Base-by-base conservation (phyloP, 441 rosid species). In the Heliophila coronopifolia region DNA sequence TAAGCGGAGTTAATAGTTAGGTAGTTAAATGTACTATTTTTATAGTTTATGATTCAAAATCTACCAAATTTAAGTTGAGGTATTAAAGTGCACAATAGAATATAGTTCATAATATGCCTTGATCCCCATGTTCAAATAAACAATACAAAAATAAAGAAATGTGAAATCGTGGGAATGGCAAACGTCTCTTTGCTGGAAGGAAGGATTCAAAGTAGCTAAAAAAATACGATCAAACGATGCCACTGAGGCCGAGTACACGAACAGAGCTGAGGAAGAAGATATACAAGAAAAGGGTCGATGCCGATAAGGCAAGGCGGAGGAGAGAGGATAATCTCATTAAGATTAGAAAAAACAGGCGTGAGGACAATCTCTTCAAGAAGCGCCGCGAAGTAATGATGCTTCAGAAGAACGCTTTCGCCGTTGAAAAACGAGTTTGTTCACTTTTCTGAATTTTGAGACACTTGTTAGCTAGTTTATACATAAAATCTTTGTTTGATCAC, bases 281-380 rank as follows among this genome's bases (percentile, higher is more conserved):
- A 41, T 80, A 80, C 79, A 80, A 80, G 56, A 71, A 74, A 7
- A 80, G 83, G 0, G 83, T 80, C 39, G 86, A 80, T 25, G 86
- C 81, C 25, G 86, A 80, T 25, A 83, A 80, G 50, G 81, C 80
- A 11, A 72, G 86, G 40, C 68, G 86, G 72, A 49, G 86, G 61
- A 73, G 86, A 54, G 86, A 80, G 50, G 86, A 80, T 75, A 77
- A 80, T 49, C 67, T 75, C 77, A 79, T 80, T 30, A 83, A 77
- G 83, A 80, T 80, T 73, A 63, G 86, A 48, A 77, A 77, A 72
- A 75, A 62, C 68, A 80, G 77, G 65, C 77, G 86, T 12, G 87
- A 80, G 61, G 87, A 80, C 35, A 80, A 69, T 68, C 75, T 80
- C 26, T 75, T 73, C 40, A 80, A 80, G 80, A 77, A 77, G 60